Evolutionary conservation across 345 rosid genomes (phyloP), one percentile per base, ranked within the genome.

Genomic region (Citrus inodora): DNA sequence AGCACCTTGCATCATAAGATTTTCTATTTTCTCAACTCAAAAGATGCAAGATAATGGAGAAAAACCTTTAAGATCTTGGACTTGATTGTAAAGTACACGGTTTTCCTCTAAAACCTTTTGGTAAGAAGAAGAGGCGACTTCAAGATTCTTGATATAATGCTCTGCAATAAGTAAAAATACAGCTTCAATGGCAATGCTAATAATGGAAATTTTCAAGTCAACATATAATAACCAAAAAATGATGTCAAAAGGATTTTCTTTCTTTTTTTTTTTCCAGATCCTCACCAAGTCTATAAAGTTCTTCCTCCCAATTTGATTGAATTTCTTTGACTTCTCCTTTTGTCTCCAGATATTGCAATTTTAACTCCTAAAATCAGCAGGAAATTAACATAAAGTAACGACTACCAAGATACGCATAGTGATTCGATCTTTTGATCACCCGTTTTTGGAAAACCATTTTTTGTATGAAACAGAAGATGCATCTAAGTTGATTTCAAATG

Each of bases 31-130:
- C 51, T 46, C 30, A 56, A 19, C 32, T 64, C 32, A 67, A 33
- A 33, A 38, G 30, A 67, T 37, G 58, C 35, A 55, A n/a, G 55
- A 55, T 24, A 53, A 27, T 1, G 19, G 35, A 58, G 42, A 53
- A 9, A 30, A 27, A 93, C 99, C 99, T 92, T 95, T 95, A 64
- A 95, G 98, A 82, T 93, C 99, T 82, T 95, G 99, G 60, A 93
- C 99, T 90, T 96, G 98, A 90, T 96, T 93, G 89, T 96, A 92
- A 70, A 96, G 97, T 53, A 83, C 82, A 5, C 99, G 94, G 66
- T 96, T 96, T 84, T 96, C 98, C 86, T 92, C 98, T 67, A 96
- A 74, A 75, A 96, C 91, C 81, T 89, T 86, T 71, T 93, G 97
- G 88, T 93, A 93, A 27, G 97, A 89, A 35, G 89, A 86, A 28